Percentiles rank a stretch among this genome's conserved stretches.
Evolutionary conservation across 371 early-diverging fungal species (phyloP).

Genomic region (Rhizopus delemar): DNA sequence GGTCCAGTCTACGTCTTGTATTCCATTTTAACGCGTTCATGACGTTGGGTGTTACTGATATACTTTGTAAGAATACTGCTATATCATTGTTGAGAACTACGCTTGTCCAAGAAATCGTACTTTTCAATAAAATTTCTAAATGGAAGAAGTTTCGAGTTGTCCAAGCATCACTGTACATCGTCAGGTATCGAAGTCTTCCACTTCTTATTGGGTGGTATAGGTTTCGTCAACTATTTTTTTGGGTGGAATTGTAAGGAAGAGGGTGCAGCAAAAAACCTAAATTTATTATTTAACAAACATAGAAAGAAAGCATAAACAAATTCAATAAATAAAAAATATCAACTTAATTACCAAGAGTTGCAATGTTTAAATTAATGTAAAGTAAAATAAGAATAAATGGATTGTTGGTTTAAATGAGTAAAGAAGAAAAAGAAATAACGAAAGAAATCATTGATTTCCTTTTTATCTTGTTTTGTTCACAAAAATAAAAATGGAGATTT

Average conservation of each 20-base stretch:
- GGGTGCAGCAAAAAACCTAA: too few species aligned
- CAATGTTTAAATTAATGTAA: too few species aligned
- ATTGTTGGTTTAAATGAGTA: too few species aligned
- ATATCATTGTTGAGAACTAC: slow-evolving; percentile 13
- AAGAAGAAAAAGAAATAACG: too few species aligned
- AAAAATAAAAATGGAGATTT: too few species aligned
- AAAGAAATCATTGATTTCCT: too few species aligned
- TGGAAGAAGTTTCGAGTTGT: slow-evolving; percentile 7
- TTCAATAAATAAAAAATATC: too few species aligned
- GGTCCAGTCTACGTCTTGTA: slow-evolving; percentile 16
- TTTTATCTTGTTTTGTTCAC: too few species aligned
- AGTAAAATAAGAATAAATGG: too few species aligned
- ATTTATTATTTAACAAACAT: too few species aligned
- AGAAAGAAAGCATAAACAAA: too few species aligned
- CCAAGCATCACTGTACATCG: slow-evolving; percentile 23
- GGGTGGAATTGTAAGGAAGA: slow-evolving; percentile 6
- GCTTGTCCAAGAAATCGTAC: slow-evolving; percentile 14
- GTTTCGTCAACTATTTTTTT: slow-evolving; percentile 10
- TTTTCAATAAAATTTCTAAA: slow-evolving; percentile 21
- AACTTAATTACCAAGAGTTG: too few species aligned
- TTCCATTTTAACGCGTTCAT: slow-evolving; percentile 10
- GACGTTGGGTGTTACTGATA: slow-evolving; percentile 4
- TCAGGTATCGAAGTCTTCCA: slow-evolving; percentile 5
- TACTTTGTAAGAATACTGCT: slow-evolving; percentile 15
- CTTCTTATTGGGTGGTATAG: slow-evolving; percentile 14